Evolutionary conservation across 495 filamentous ascomycete species (phyloP), one percentile per base, ranked within the genome.

Genomic region (Penicillium manginii): DNA sequence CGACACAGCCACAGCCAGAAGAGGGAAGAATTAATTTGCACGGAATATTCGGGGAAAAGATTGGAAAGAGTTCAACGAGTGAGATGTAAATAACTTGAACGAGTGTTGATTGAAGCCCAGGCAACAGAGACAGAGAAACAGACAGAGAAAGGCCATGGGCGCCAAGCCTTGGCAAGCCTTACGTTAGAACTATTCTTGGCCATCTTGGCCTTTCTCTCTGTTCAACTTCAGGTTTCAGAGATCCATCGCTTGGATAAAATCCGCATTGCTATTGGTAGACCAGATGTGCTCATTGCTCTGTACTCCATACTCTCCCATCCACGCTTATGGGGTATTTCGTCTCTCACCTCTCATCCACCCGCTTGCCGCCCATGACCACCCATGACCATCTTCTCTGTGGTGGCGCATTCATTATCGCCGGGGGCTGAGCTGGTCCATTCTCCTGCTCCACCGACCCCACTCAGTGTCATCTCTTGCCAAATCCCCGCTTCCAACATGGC

Each of bases 121-220:
- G 31, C 5, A n/a, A 37, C 4, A 2, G 45, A 23, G 22, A 47
- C 2, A 15, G 26, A 26, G 45, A 22, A 11, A 26, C 21, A 10
- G 15, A 26, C 45, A 47, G 19, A 47, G 2, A 19, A 15, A 29
- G 26, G 26, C 26, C 21, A n/a, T n/a, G n/a, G n/a, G n/a, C n/a
- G 45, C 45, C 45, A 52, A 52, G 50, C 45, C 45, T 47, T 47
- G 45, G 45, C 45, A 47, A 47, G 40, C 40, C 40, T 43, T 43
- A 43, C 40, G 40, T 37, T n/a, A 11, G 15, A n/a, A 37, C 35
- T 37, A 17, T 43, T 43, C 17, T 43, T 18, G 14, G n/a, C n/a
- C n/a, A n/a, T n/a, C n/a, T n/a, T n/a, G n/a, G n/a, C n/a, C n/a
- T n/a, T 21, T 43, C 40, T 19, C 40, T 19, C 35, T 11, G 35